Evolutionary conservation across 805 yeast genomes (phyloP).

Genomic region (Dipodascus geniculatus): DNA sequence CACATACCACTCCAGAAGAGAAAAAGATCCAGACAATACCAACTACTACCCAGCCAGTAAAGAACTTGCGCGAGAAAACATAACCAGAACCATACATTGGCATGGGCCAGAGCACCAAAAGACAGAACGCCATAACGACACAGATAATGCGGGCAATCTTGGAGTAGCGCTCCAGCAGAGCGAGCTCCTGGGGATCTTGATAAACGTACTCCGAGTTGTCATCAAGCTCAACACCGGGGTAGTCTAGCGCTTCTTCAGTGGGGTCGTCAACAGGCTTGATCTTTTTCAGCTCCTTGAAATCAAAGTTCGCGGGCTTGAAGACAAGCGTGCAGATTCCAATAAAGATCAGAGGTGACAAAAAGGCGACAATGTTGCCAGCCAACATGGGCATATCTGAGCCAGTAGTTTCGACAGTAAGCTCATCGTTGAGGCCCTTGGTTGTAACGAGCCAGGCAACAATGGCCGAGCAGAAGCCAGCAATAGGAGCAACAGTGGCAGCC

Average conservation of each 20-base stretch:
- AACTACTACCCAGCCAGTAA: slow-evolving; percentile 84
- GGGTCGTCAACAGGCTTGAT: slow-evolving; percentile 57
- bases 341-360: slow-evolving; percentile 56
- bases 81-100: slow-evolving; percentile 83
- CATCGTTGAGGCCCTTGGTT: slow-evolving; percentile 28
- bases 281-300: slow-evolving; percentile 50
- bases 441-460: slow-evolving; percentile 52
- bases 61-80: slow-evolving; percentile 61
- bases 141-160: slow-evolving; percentile 52
- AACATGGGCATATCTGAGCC: slow-evolving; percentile 84
- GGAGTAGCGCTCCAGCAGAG: slow-evolving; percentile 42
- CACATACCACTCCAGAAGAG: slow-evolving; percentile 38
- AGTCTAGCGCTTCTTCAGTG: slow-evolving; percentile 36
- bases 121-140: slow-evolving; percentile 44
- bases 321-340: slow-evolving; percentile 53
- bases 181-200: slow-evolving; percentile 36
- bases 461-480: slow-evolving; percentile 64
- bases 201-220: slow-evolving; percentile 16
- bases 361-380: slow-evolving; percentile 76
- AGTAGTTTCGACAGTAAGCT: slow-evolving; percentile 51
- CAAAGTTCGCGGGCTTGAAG: slow-evolving; percentile 62
- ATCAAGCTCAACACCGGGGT: slow-evolving; percentile 23
- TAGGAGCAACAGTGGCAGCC: slow-evolving; percentile 70
- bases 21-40: slow-evolving; percentile 69
- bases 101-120: slow-evolving; percentile 81